These are phyloP conservation scores for Symbiodinium pilosum DNA, from an alignment of 73 alveolate genomes.

Conservation along the genomic window DNA sequence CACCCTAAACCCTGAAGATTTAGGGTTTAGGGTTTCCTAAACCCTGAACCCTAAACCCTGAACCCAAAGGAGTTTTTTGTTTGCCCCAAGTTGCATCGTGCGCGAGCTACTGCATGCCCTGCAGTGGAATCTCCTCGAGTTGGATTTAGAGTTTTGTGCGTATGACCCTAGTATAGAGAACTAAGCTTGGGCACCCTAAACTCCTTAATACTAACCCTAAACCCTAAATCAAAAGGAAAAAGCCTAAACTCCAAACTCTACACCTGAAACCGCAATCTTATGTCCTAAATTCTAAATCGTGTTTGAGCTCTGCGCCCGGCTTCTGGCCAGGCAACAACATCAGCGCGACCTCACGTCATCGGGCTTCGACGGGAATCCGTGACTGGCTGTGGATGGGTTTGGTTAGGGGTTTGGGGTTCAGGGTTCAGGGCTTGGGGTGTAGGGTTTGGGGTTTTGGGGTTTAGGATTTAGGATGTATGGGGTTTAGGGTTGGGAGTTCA, in stretches of 20 bases:
- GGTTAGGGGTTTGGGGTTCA: not conserved
- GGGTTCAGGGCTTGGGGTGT: too few species aligned
- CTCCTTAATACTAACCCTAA: not conserved
- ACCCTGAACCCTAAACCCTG: not conserved
- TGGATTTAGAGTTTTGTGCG: too few species aligned
- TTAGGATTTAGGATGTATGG: too few species aligned
- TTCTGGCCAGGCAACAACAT: not conserved
- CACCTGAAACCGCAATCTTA: not conserved
- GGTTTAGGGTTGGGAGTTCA: too few species aligned
- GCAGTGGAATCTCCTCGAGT: too few species aligned
- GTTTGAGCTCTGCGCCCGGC: not conserved
- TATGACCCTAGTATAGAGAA: too few species aligned
- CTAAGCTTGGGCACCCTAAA: not conserved
- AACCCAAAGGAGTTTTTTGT: too few species aligned
- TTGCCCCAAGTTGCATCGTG: too few species aligned
- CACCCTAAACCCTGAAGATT: too few species aligned
- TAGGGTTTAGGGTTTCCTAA: too few species aligned
- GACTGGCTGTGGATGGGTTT: not conserved
- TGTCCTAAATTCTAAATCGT: not conserved
- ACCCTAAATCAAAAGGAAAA: not conserved
- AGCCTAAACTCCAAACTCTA: not conserved
- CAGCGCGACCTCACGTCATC: slow-evolving; percentile 48
- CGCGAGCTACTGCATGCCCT: too few species aligned
- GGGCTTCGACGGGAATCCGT: slow-evolving; percentile 66
- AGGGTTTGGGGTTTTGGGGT: too few species aligned